These are phyloP conservation scores for Xylaria sp. DNA, from an alignment of 495 filamentous ascomycete genomes.

Conservation along the genomic window DNA sequence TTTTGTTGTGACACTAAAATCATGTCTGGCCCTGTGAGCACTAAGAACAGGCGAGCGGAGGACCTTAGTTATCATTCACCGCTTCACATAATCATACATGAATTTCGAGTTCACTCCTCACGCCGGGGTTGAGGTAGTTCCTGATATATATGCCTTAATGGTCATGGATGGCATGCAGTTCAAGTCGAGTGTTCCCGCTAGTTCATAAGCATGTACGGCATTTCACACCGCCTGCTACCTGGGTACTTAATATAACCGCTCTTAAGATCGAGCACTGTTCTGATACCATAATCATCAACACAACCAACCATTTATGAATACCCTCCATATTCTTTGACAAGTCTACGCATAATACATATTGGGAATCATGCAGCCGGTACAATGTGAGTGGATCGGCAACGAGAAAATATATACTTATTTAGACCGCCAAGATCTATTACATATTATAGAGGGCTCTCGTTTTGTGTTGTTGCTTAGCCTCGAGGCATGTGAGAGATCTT, in stretches of 20 bases:
- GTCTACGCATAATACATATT: background rate
- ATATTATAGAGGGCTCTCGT: background rate
- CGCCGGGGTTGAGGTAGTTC: background rate
- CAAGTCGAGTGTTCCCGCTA: background rate
- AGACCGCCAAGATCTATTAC: background rate
- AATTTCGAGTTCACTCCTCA: background rate
- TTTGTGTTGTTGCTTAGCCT: background rate
- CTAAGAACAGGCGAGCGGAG: background rate
- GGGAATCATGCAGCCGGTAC: background rate
- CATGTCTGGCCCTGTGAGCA: background rate
- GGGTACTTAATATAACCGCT: background rate
- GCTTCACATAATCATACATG: constrained; percentile 4
- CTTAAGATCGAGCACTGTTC: background rate
- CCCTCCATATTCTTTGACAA: background rate
- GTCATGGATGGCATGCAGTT: background rate
- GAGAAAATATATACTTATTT: background rate
- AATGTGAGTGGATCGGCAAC: background rate
- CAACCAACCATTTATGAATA: background rate
- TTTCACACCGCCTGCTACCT: constrained; percentile 11
- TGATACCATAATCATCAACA: background rate
- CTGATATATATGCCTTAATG: background rate
- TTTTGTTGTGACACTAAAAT: background rate
- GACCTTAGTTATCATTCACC: background rate
- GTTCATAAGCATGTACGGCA: background rate
- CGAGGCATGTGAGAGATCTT: background rate